Percentiles rank a stretch among this genome's conserved stretches.
Conservation (phyloP, 164 flowering plant genomes). For the Echeveria elegans region DNA sequence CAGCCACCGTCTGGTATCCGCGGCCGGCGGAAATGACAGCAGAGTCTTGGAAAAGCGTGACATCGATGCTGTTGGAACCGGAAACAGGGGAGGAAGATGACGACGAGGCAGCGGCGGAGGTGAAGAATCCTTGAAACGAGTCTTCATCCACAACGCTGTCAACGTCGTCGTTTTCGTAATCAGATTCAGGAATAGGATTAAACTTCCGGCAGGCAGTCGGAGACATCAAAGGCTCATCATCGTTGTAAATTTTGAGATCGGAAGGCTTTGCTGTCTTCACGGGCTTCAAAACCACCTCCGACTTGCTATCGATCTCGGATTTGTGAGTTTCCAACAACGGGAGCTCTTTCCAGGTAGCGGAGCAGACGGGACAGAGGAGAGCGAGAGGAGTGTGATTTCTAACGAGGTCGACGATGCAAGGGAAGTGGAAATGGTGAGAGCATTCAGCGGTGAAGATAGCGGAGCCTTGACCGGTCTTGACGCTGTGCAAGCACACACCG, state of each 20-base stretch:
- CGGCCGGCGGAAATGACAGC: conserved; percentile 53
- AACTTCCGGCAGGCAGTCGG: conserved; percentile 39
- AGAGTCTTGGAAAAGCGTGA: conserved; percentile 41
- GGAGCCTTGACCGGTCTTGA: conserved; percentile 71
- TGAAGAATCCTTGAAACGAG: conserved; percentile 65
- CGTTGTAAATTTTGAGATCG: conserved; percentile 39
- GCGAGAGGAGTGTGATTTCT: conserved; percentile 30
- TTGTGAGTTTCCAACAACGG: conserved; percentile 31
- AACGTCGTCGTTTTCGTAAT: conserved; percentile 35
- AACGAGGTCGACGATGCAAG: conserved; percentile 63
- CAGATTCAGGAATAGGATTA: conserved; percentile 63
- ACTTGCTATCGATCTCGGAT: not conserved
- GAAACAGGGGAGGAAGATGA: not conserved
- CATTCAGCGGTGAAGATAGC: conserved; percentile 95
- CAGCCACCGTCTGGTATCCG: conserved; percentile 48
- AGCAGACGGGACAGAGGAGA: conserved; percentile 72
- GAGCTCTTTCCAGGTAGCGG: conserved; percentile 49
- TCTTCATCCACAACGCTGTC: conserved; percentile 29
- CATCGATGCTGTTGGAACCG: conserved; percentile 28
- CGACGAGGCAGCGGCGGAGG: conserved; percentile 13
- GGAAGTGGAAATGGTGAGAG: conserved; percentile 79
- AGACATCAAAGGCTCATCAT: conserved; percentile 68
- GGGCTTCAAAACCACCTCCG: not conserved
- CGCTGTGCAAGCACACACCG: conserved; percentile 71
- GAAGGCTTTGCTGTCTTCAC: conserved; percentile 6